Evolutionary conservation across 345 rosid genomes (phyloP).

Genomic region (Bruguiera parviflora): DNA sequence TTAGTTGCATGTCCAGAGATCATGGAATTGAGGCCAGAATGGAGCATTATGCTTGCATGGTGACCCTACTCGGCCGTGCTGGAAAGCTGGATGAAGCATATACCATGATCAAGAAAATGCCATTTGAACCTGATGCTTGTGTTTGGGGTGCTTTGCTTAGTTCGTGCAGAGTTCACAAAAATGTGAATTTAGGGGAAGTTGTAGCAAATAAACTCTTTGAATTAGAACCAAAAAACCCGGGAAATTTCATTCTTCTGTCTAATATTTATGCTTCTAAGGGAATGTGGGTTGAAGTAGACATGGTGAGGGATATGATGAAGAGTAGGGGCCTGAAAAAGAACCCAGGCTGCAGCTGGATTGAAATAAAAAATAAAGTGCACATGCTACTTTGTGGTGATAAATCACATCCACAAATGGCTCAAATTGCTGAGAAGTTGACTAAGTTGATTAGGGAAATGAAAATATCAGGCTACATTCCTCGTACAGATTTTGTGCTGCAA

Average conservation of each 20-base stretch:
- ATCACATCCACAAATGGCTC: constrained; percentile 51
- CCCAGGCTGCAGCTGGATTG: constrained; percentile 86
- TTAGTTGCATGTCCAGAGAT: constrained; percentile 46
- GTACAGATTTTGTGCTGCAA: constrained; percentile 49
- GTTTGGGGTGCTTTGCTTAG: constrained; percentile 85
- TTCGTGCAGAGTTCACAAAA: constrained; percentile 71
- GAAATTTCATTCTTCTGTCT: constrained; percentile 57
- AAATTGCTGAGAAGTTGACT: constrained; percentile 42
- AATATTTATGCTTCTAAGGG: constrained; percentile 67
- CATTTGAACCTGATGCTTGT: constrained; percentile 55
- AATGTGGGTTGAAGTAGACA: constrained; percentile 54
- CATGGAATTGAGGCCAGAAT: constrained; percentile 49
- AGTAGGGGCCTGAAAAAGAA: constrained; percentile 50
- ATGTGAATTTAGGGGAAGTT: constrained; percentile 55
- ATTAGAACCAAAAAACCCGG: constrained; percentile 58
- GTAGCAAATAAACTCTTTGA: constrained; percentile 48
- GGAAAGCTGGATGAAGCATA: constrained; percentile 68
- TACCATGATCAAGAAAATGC: constrained; percentile 54
- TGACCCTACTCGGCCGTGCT: constrained; percentile 66
- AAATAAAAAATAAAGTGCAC: constrained; percentile 51
- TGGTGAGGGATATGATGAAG: constrained; percentile 52
- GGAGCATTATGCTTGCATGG: constrained; percentile 82
- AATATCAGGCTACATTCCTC: constrained; percentile 47
- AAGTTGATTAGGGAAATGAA: constrained; percentile 48
- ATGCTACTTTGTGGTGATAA: constrained; percentile 58